Conservation (phyloP, 164 flowering plant genomes). For the Magnolia officinalis region DNA sequence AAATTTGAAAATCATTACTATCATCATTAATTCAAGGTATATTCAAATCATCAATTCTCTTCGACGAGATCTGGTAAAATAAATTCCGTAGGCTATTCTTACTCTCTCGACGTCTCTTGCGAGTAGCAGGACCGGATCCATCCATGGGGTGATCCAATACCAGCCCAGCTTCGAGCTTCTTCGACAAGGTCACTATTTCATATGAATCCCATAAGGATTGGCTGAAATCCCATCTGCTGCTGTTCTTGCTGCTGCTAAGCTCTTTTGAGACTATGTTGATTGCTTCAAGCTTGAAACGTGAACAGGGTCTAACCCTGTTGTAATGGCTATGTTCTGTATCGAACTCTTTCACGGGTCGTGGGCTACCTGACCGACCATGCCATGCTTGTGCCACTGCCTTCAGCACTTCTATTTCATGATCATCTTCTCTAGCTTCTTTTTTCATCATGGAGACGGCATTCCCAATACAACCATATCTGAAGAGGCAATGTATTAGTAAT, state of each 20-base stretch:
- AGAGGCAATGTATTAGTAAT: too few species aligned
- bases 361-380: slow-evolving; percentile 51
- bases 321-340: slow-evolving; percentile 39
- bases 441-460: not conserved
- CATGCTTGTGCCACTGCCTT: slow-evolving; percentile 97
- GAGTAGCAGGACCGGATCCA: not conserved
- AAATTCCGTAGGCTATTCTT: slow-evolving; percentile 72
- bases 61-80: slow-evolving; percentile 48
- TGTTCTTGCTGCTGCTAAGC: not conserved
- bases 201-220: slow-evolving; percentile 86
- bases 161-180: slow-evolving; percentile 59
- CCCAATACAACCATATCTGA: too few species aligned
- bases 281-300: slow-evolving; percentile 81
- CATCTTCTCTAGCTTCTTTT: not conserved
- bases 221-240: slow-evolving; percentile 58
- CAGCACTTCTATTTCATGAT: slow-evolving; percentile 55
- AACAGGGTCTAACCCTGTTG: slow-evolving; percentile 40
- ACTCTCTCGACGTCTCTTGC: slow-evolving; percentile 48
- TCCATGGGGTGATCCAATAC: slow-evolving; percentile 35
- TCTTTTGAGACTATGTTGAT: slow-evolving; percentile 17
- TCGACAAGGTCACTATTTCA: slow-evolving; percentile 72
- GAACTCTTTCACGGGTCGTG: slow-evolving; percentile 44
- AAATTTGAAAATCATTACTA: not conserved
- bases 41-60: slow-evolving; percentile 28
- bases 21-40: not conserved